Base-by-base conservation (phyloP, 441 rosid species). In the Brassica hybrid region DNA sequence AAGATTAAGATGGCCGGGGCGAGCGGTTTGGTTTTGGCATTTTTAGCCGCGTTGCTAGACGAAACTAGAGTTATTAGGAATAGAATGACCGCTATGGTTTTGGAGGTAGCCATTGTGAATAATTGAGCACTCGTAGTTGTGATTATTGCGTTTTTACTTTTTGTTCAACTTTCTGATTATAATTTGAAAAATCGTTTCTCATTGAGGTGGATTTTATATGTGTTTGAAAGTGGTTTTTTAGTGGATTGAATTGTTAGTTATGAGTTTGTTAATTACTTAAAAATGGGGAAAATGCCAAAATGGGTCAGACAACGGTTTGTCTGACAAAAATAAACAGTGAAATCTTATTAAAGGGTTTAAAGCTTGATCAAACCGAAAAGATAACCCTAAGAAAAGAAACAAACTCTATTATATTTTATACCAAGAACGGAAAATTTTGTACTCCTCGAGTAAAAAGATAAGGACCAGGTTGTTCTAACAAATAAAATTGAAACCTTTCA, bases 1-100 rank as follows among this genome's bases (percentile, higher is more conserved):
- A 88, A 81, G 9, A 86, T 6, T 1, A 86, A 68, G 58, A 88
- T 69, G 10, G 88, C 79, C 0, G 85, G 76, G 18, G 58, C 71
- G 1, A 45, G 71, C 4, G 71, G 71, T 23, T 23, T 19, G 38
- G 13, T 7, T 19, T 1, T 7, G 30, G 70, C 70, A 6, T 13
- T 66, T 23, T 45, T 3, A 2, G 71, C 36, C 7, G 57, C 70
- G 36, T 66, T 66, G 58, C 13, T 21, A 7, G 70, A 66, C 58
- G 13, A 13, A 45, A 4, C 58, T 67, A 67, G 57, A 23, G 58
- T 45, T 23, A 67, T 21, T 23, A 67, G 36, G 58, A 45, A 67
- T 13, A 67, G 19, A 67, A 23, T 9, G 16, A 16, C 21, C 11
- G 36, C 13, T 7, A 21, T 13, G 7, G 36, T 67, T 23, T 45